Evolutionary conservation across 805 yeast genomes (phyloP), one percentile per base, ranked within the genome.

Genomic region (Barnettozyma botsteinii): DNA sequence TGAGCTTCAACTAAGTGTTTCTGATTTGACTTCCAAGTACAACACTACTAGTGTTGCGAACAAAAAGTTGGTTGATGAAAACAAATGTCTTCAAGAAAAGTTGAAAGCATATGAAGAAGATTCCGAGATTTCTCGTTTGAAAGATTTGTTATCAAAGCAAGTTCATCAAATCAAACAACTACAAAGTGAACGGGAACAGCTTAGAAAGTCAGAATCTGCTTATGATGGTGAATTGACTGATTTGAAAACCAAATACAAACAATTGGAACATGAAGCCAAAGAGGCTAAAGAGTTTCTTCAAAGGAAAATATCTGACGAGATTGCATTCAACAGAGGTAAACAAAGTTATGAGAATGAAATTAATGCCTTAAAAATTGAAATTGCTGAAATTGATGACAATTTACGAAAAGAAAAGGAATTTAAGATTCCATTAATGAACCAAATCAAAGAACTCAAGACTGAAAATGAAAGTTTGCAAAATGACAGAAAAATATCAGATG

Each of bases 181-280:
- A 2, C 53, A 61, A 15, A 43, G 49, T 12, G 66, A 65, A 33
- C 55, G 65, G 40, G 64, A 61, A 18, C 32, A 47, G 11, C 42
- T 58, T 15, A 50, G 55, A 7, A 22, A 42, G 6, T 65, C 65
- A 31, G 57, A 60, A 38, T 50, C 55, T 2, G 42, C 46, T 15
- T 52, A 58, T 2, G 35, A 53, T 9, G 38, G 41, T 11, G 61
- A 66, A 30, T 43, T 61, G 27, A 38, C 40, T 2, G 46, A 42
- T 13, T 43, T 53, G 36, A 55, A 52, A 15, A 6, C 43, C 7
- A 60, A 60, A 33, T 51, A 56, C 43, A 58, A 61, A 43, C 65
- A 64, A 35, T 55, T 77, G 19, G 72, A 75, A 45, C 69, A 66
- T 29, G 75, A 73, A 34, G 68, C 70, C 7, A 55, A 50, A 32